Base-by-base conservation (phyloP, 2,329 filamentous ascomycete species). In the Purpureocillium lavendulum region DNA sequence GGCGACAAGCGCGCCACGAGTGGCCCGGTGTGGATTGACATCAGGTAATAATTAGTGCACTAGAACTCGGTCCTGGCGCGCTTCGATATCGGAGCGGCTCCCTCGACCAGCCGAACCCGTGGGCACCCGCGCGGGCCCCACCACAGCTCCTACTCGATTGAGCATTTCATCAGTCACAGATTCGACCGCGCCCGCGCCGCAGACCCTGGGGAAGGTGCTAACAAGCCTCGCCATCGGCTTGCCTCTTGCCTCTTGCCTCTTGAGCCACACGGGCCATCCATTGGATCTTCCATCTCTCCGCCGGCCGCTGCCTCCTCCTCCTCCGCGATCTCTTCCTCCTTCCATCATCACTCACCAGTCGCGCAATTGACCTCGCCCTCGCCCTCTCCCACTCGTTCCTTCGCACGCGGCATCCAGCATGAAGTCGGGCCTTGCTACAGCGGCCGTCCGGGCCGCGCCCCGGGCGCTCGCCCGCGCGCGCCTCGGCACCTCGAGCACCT, bases 371-470 rank as follows among this genome's bases (percentile, higher is more conserved):
- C 6, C 21, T 10, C 6, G 10, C 21, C 6, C 36, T 17, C 16
- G 36, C n/a, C 12, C 30, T 10, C 13, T 17, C 29, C 12, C n/a
- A 35, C 9, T 30, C 36, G 14, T 31, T 16, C 41, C 18, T 40
- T 33, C 35, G 38, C 36, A 30, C 39, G 39, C 39, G 44, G 38
- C 33, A 36, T 40, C 43, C 39, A 34, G 38, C 38, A 34, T 44
- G 21, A 26, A 26, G 21, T 26, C 21, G 21, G 21, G 21, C 21
- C 21, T 26, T 26, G 21, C 21, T 26, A 26, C 21, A 46, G 53
- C 54, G 46, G 48, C 54, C 40, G 44, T 50, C 38, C 53, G 56
- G 54, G 54, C 54, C 35, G 51, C 53, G 41, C 52, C 56, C 47
- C 53, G 52, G 36, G 39, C 52, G 34, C 48, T 45, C 39, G 40